Conservation (phyloP, 306 rosid genomes). For the Quercus gilva region DNA sequence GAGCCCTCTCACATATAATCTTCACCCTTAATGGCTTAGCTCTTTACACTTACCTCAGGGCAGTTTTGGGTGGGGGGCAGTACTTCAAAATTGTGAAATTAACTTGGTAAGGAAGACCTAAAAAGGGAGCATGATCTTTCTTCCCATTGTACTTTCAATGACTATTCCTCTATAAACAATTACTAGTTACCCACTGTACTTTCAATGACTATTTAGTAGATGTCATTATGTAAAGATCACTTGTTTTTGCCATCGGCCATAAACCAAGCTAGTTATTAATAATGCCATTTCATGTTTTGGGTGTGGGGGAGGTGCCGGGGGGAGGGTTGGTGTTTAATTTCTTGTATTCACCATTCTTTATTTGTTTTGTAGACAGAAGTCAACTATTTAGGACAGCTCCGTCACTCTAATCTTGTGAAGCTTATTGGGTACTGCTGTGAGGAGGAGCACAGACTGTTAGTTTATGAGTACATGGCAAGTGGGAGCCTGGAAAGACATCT, state of each 20-base stretch:
- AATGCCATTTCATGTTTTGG: not conserved
- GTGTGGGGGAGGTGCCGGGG: too few species aligned
- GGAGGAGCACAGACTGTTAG: constrained; percentile 87
- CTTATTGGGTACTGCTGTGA: constrained; percentile 96
- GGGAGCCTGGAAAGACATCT: constrained; percentile 97
- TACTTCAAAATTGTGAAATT: not conserved
- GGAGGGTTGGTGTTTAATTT: not conserved
- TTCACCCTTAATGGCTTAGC: not conserved
- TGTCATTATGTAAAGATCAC: not conserved
- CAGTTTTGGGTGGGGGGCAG: not conserved
- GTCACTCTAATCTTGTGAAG: constrained; percentile 91
- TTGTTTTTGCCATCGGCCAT: not conserved
- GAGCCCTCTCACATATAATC: not conserved
- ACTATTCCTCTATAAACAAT: not conserved
- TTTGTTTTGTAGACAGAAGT: constrained; percentile 81
- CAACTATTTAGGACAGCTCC: constrained; percentile 87
- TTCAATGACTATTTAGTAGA: not conserved
- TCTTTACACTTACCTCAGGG: not conserved
- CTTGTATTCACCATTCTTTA: not conserved
- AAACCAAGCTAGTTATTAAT: not conserved
- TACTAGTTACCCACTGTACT: not conserved
- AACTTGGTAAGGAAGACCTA: not conserved
- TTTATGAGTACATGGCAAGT: constrained; percentile 93
- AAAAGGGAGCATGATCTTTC: not conserved
- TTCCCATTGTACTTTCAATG: not conserved